These are phyloP conservation scores for Scutellaria baicalensis DNA, from an alignment of 257 asterid genomes.

Conservation along the genomic window DNA sequence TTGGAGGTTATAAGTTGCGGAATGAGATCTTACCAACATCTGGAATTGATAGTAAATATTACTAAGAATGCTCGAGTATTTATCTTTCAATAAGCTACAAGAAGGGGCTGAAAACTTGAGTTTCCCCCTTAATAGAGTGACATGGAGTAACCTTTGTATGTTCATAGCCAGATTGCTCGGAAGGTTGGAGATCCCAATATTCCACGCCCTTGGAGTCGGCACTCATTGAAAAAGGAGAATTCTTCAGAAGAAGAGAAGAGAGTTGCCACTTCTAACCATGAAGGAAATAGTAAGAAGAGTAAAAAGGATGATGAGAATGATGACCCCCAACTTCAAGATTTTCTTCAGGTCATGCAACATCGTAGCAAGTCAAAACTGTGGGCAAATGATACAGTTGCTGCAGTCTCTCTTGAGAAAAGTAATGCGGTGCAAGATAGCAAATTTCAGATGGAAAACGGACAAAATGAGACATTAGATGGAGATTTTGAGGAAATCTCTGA, in stretches of 20 bases:
- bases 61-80: neutral
- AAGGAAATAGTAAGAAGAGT: conserved; percentile 35
- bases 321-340: conserved; percentile 77
- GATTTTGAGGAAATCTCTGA: conserved; percentile 28
- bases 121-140: neutral
- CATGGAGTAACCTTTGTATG: conserved; percentile 20
- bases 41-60: neutral
- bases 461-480: conserved; percentile 16
- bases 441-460: conserved; percentile 17
- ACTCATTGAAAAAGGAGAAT: conserved; percentile 49
- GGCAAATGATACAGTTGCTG: conserved; percentile 75
- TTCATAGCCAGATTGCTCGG: conserved; percentile 68
- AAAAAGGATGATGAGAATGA: conserved; percentile 40
- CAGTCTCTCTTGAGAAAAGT: conserved; percentile 34
- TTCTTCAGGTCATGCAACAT: conserved; percentile 79
- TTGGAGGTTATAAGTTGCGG: neutral
- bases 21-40: neutral
- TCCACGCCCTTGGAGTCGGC: conserved; percentile 95
- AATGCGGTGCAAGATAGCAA: conserved; percentile 22
- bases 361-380: conserved; percentile 83
- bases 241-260: conserved; percentile 33
- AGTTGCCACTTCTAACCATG: conserved; percentile 15
- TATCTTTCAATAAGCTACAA: neutral
- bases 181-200: conserved; percentile 79
- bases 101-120: neutral